Evolutionary conservation across 129 eudicot genomes (phyloP).

Genomic region (Cynara cardunculus): DNA sequence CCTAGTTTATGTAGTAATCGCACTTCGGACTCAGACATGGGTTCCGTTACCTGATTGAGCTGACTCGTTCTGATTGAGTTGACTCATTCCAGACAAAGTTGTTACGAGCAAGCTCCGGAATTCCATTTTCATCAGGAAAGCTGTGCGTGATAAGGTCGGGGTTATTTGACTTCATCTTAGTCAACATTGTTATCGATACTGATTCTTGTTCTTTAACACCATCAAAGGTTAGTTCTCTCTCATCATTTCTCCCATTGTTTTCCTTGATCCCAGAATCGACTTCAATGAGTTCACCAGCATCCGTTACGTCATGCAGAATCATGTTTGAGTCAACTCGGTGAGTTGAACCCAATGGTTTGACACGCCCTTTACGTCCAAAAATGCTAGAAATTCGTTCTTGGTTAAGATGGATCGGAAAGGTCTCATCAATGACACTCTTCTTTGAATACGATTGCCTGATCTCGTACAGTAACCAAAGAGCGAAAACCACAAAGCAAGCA

Average conservation of each 20-base stretch:
- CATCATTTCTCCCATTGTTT: neutral
- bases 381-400: neutral
- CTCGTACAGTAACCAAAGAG: neutral
- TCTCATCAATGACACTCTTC: neutral
- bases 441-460: neutral
- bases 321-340: neutral
- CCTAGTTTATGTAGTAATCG: neutral
- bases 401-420: neutral
- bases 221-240: neutral
- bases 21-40: neutral
- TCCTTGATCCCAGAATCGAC: neutral
- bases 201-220: neutral
- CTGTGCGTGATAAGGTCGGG: neutral
- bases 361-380: neutral
- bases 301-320: neutral
- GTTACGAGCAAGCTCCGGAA: neutral
- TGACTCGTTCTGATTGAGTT: neutral
- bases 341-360: neutral
- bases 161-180: neutral
- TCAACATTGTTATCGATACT: neutral
- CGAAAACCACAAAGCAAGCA: neutral
- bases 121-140: slow-evolving; percentile 18
- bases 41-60: neutral
- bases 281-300: neutral
- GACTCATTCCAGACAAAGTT: slow-evolving; percentile 1